Percentiles rank a stretch among this genome's conserved stretches.
These are phyloP conservation scores for Ploettnerulaceae sp. DNA, from an alignment of 2,329 filamentous ascomycete species.

Conservation along the genomic window DNA sequence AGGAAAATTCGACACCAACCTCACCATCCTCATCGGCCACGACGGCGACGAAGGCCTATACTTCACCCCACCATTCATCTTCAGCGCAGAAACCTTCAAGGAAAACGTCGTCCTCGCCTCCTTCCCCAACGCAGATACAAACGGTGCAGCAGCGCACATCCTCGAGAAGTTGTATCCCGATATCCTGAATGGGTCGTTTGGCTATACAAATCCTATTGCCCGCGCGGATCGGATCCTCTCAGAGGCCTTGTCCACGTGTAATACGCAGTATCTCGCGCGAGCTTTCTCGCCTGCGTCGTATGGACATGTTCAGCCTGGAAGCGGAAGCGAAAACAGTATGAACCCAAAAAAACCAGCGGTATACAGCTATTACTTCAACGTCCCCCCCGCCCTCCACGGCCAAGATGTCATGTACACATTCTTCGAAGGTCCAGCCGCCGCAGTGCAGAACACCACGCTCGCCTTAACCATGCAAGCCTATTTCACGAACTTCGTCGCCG, in stretches of 20 bases:
- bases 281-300: too few species aligned
- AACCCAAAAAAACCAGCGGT: too few species aligned
- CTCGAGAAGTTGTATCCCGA: slow-evolving; percentile 44
- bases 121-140: slow-evolving; percentile 14
- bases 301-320: too few species aligned
- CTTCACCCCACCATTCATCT: slow-evolving; percentile 37
- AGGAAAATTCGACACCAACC: slow-evolving; percentile 40
- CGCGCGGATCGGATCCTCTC: slow-evolving; percentile 40
- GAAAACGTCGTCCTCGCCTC: slow-evolving; percentile 10
- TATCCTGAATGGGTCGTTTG: slow-evolving; percentile 39
- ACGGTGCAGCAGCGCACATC: slow-evolving; percentile 37
- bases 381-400: slow-evolving; percentile 49
- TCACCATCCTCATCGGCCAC: slow-evolving; percentile 43
- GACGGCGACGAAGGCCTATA: slow-evolving; percentile 40
- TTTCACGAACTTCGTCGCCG: slow-evolving; percentile 34
- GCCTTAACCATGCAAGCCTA: slow-evolving; percentile 36
- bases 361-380: slow-evolving; percentile 47
- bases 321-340: too few species aligned
- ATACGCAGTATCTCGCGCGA: slow-evolving; percentile 45
- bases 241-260: slow-evolving; percentile 47
- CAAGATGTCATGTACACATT: slow-evolving; percentile 48
- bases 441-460: slow-evolving; percentile 23
- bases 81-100: slow-evolving; percentile 13
- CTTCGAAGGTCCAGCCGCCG: slow-evolving; percentile 37
- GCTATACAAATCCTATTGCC: slow-evolving; percentile 42